Evolutionary conservation across 208 protist species (phyloP), one percentile per base, ranked within the genome.

Genomic region (Phytomonas sp.): DNA sequence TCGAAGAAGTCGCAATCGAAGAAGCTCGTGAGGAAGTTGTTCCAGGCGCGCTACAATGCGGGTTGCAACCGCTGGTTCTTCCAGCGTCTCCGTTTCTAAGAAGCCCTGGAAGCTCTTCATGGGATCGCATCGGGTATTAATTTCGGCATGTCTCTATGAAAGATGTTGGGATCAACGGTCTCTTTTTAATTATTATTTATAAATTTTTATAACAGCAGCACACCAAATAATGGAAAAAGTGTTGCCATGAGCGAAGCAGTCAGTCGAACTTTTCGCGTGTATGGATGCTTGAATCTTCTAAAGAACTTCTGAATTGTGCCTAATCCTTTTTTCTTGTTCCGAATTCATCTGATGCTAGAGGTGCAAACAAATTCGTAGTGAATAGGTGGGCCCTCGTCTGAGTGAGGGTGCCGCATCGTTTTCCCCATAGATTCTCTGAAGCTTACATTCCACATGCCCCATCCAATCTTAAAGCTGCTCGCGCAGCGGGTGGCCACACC

Each of bases 61-160:
- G 98, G 97, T 82, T 96, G 97, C 86, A 98, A 98, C 94, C 88
- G 88, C 73, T 99, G 98, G 98, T 99, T 99, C 93, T 99, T 99
- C 95, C 85, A 97, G 82, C 97, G 97, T 84, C 96, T 99, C 74
- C 88, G 96, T 80, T 99, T 99, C 96, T 99, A 98, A 98, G 77
- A 36, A 30, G 31, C 23, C 17, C 15, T 46, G 34, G 6, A 15
- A 32, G 53, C 23, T 34, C n/a, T 36, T 67, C 6, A 46, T 20
- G 0, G 20, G 53, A 13, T 36, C 68, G 17, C n/a, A 60, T 65
- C 11, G 8, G 8, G 60, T 8, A 37, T 11, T 63, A 63, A 23
- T 43, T 63, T 63, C 1, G 33, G 15, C 15, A 43, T 63, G 60
- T 8, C 11, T 63, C 15, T 33, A 63, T 63, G 11, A 2, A 63